Evolutionary conservation across 495 filamentous ascomycete species (phyloP), one percentile per base, ranked within the genome.

Genomic region (Penicillium lagena): DNA sequence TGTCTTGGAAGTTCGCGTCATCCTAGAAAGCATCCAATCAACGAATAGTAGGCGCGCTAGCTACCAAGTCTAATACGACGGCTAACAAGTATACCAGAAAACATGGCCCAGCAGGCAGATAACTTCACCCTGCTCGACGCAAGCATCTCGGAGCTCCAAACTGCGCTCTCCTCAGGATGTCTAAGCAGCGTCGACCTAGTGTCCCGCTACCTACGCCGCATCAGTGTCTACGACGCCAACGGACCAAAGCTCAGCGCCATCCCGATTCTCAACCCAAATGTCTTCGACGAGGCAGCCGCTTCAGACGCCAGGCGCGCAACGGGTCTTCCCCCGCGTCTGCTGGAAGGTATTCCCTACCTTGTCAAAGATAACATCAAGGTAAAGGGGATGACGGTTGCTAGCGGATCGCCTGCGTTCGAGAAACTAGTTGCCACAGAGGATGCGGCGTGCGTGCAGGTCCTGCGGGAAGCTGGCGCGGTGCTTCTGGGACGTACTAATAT

Each of bases 331-430:
- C 40, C 42, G 6, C 67, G 80, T 14, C 72, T 73, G 10, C 64
- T 87, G 7, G 83, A 89, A 54, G 83, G 84, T n/a, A 81, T 89
- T 43, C 84, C 84, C 3, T 80, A 82, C 52, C 59, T 84, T 0
- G 74, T 86, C 46, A 87, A 87, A 64, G 81, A 87, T 62, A 87
- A 80, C 56, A 86, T 86, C 46, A 72, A 72, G 42, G 84, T 87
- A 43, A 72, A 76, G 42, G 83, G 85, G 65, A 78, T 83, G 60
- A 81, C 75, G 3, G 79, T 79, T 6, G 73, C 68, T 1, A 54
- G 54, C 29, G 72, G 70, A 13, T 75, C 67, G 22, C 73, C 67
- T 50, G 79, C 77, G 31, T 75, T 87, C 8, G 60, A 83, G 7
- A 79, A 72, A 4, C 74, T 76, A 34, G 60, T 82, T 9, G 78